Percentiles rank a stretch among this genome's conserved stretches.
Evolutionary conservation across 1,284 basidiomycete species (phyloP).

Genomic region (Ustilago bromivora): DNA sequence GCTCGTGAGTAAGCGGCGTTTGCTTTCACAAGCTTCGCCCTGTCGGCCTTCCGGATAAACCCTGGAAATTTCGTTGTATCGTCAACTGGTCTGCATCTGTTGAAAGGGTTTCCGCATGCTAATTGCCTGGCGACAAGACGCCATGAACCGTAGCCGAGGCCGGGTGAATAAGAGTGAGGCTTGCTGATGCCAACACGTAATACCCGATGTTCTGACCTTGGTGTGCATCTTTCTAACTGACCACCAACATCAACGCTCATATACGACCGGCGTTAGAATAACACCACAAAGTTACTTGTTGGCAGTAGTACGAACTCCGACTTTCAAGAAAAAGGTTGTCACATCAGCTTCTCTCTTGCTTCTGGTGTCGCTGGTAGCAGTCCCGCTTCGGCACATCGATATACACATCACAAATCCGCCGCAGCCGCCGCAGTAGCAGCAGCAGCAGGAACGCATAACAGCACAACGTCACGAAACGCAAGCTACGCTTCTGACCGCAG

Average conservation of each 20-base stretch:
- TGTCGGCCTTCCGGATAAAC: no score
- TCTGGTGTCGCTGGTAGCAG: constrained; percentile 11
- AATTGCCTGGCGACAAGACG: no score
- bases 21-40: no score
- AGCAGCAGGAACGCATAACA: constrained; percentile 17
- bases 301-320: constrained; percentile 12
- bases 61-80: no score
- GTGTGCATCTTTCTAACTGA: not conserved
- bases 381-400: constrained; percentile 9
- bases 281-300: constrained; percentile 15
- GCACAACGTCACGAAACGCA: constrained; percentile 27
- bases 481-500: constrained; percentile 24
- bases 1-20: no score
- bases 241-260: constrained; percentile 4
- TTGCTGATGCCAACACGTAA: not conserved
- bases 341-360: constrained; percentile 20
- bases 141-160: not conserved
- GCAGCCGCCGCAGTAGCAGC: not conserved
- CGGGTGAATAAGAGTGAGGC: constrained; percentile 7
- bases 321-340: constrained; percentile 6
- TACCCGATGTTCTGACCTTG: not conserved
- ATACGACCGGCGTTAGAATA: not conserved
- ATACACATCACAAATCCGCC: constrained; percentile 23
- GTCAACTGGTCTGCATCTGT: not conserved
- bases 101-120: not conserved